Conservation (phyloP, 768 basidiomycete species). For the Neoboletus magnificus region DNA sequence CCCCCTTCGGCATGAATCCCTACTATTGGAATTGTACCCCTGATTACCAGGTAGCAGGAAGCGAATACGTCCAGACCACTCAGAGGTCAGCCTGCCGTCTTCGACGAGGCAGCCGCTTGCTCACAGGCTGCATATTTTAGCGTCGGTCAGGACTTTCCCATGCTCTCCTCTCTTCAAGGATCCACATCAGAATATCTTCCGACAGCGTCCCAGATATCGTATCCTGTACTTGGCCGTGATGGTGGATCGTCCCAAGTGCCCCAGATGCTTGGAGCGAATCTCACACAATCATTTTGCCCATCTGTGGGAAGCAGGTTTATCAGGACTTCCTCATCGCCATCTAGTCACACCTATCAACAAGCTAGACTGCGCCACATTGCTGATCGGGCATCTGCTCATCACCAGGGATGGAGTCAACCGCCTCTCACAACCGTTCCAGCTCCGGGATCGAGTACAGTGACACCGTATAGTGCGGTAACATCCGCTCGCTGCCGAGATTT, state of each 20-base stretch:
- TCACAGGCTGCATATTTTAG: conserved; percentile 14
- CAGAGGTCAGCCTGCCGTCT: conserved; percentile 14
- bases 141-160: neutral
- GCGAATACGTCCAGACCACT: neutral
- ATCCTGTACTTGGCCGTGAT: neutral
- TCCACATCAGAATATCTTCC: neutral
- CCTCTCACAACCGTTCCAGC: neutral
- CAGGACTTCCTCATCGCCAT: conserved; percentile 1
- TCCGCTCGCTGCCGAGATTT: neutral
- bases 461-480: neutral
- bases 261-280: conserved; percentile 1
- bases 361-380: conserved; percentile 10
- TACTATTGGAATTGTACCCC: conserved; percentile 8
- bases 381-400: conserved; percentile 11
- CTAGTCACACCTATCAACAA: conserved; percentile 14
- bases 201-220: conserved; percentile 1
- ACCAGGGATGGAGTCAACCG: conserved; percentile 1
- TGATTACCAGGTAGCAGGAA: neutral
- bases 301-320: conserved; percentile 4
- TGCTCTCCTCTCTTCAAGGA: neutral
- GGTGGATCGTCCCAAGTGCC: neutral
- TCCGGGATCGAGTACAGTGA: neutral
- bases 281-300: conserved; percentile 2
- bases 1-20: conserved; percentile 17
- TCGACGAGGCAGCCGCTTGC: conserved; percentile 3